Percentiles rank a stretch among this genome's conserved stretches.
Evolutionary conservation across 2,329 filamentous ascomycete species (phyloP).

Genomic region (Botrytis byssoidea): DNA sequence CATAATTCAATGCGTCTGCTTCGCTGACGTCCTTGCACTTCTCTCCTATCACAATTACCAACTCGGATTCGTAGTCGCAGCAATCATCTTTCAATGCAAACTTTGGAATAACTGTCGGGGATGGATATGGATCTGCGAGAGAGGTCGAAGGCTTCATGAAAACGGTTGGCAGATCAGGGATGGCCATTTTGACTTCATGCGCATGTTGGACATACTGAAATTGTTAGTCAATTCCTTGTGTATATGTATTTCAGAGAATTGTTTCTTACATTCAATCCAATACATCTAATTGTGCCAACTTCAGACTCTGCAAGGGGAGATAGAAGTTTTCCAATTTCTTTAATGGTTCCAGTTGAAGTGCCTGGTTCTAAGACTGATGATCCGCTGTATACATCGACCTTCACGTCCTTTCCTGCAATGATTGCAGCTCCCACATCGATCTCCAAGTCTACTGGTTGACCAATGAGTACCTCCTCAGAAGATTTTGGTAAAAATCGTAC

Average conservation of each 20-base stretch:
- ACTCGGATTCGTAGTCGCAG: slow-evolving; percentile 51
- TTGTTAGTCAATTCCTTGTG: neutral
- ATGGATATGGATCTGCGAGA: slow-evolving; percentile 35
- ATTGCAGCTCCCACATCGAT: slow-evolving; percentile 57
- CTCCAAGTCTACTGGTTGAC: slow-evolving; percentile 51
- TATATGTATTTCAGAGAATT: neutral
- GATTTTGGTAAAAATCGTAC: slow-evolving; percentile 58
- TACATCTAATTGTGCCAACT: slow-evolving; percentile 49
- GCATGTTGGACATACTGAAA: slow-evolving; percentile 47
- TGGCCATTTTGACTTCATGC: slow-evolving; percentile 45
- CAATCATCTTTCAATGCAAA: slow-evolving; percentile 45
- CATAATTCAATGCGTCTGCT: slow-evolving; percentile 48
- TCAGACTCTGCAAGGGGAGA: slow-evolving; percentile 46
- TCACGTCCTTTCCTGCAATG: slow-evolving; percentile 54
- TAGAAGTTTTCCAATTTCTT: slow-evolving; percentile 45
- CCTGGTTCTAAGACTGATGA: slow-evolving; percentile 57
- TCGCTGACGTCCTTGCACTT: slow-evolving; percentile 49
- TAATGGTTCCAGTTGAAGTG: slow-evolving; percentile 47
- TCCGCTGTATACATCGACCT: slow-evolving; percentile 57
- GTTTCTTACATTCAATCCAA: slow-evolving; percentile 49
- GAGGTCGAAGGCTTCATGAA: slow-evolving; percentile 36
- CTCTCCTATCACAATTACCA: slow-evolving; percentile 49
- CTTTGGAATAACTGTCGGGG: slow-evolving; percentile 47
- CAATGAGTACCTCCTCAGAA: slow-evolving; percentile 52
- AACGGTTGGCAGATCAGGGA: slow-evolving; percentile 45